Conservation (phyloP, 805 yeast genomes). For the Cyberlindnera mycetangii region DNA sequence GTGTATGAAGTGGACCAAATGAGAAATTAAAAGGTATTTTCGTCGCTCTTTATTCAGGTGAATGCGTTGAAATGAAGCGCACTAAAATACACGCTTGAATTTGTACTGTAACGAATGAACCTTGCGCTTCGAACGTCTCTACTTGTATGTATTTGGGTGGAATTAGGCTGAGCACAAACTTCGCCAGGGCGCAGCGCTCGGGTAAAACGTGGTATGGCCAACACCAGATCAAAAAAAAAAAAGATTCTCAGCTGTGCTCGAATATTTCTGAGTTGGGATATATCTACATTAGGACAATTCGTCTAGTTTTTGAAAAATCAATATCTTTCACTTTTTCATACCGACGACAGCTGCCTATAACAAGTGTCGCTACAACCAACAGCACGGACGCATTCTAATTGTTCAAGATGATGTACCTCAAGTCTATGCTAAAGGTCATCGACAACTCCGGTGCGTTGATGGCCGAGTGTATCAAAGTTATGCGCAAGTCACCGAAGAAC, state of each 20-base stretch:
- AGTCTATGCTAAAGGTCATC: slow-evolving; percentile 82
- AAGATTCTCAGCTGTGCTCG: too few relatives aligned
- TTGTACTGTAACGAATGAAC: not conserved
- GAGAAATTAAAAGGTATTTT: too few relatives aligned
- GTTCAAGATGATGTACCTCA: slow-evolving; percentile 74
- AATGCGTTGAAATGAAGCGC: not conserved
- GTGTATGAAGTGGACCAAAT: too few relatives aligned
- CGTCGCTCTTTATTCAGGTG: not conserved
- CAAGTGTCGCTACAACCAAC: not conserved
- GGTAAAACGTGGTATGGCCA: not conserved
- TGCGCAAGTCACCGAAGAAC: slow-evolving; percentile 82
- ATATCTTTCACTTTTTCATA: not conserved
- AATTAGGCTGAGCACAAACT: not conserved
- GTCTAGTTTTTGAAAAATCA: not conserved
- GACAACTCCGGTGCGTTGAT: slow-evolving; percentile 95
- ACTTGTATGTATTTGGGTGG: not conserved
- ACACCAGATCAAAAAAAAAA: not conserved
- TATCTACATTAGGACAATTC: not conserved
- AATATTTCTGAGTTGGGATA: not conserved
- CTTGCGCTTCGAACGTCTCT: not conserved
- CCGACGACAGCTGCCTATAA: not conserved
- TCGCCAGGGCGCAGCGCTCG: not conserved
- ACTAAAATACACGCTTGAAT: too few relatives aligned
- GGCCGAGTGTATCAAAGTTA: slow-evolving; percentile 93
- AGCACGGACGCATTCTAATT: too few relatives aligned